These are phyloP conservation scores for Rhynchospora pubera DNA, from an alignment of 176 grass and related monocot species.

Conservation along the genomic window DNA sequence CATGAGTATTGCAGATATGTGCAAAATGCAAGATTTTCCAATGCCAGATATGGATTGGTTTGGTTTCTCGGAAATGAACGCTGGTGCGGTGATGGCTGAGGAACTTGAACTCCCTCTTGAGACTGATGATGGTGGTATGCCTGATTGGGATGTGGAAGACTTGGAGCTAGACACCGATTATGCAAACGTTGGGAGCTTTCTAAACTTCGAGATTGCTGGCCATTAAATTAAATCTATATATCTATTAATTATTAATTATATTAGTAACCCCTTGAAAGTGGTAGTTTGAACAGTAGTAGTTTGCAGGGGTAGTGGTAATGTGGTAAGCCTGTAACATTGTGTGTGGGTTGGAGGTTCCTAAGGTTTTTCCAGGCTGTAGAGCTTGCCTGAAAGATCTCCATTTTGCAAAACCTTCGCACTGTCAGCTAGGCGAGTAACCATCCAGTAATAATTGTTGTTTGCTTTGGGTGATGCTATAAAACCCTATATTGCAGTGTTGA, in stretches of 20 bases:
- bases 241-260: slow-evolving; percentile 14
- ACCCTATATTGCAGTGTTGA: slow-evolving; percentile 2
- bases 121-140: not conserved
- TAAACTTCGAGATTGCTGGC: not conserved
- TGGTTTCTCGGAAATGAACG: too few relatives aligned
- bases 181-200: not conserved
- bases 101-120: not conserved
- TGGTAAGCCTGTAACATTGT: not conserved
- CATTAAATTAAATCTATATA: not conserved
- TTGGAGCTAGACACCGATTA: not conserved
- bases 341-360: slow-evolving; percentile 14
- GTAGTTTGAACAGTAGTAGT: not conserved
- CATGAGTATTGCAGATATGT: slow-evolving; percentile 20
- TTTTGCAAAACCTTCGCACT: slow-evolving; percentile 8
- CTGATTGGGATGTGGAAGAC: not conserved
- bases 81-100: not conserved
- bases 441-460: slow-evolving; percentile 20
- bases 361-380: slow-evolving; percentile 20
- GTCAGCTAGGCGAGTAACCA: not conserved
- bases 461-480: slow-evolving; percentile 10
- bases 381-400: slow-evolving; percentile 14
- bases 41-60: not conserved
- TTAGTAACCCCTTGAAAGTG: not conserved
- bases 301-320: not conserved
- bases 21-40: not conserved